Base-by-base conservation (phyloP, 805 yeast species). In the Myxozyma mucilagina region DNA sequence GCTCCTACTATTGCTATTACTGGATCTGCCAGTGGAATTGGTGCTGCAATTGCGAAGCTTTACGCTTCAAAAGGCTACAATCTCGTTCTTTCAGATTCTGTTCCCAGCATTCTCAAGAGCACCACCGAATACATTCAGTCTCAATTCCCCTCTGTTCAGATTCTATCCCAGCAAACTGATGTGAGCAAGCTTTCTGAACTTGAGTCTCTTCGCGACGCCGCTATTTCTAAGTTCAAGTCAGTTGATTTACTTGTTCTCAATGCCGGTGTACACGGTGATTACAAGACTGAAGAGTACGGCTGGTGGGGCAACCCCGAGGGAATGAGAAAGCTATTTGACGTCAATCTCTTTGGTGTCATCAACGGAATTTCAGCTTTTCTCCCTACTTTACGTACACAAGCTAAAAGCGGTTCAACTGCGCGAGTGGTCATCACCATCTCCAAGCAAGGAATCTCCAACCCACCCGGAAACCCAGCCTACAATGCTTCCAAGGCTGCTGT, bases 401-500 rank as follows among this genome's bases (percentile, higher is more conserved):
- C 57, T 10, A 51, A 43, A 41, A n/a, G 60, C 11, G 50, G 42
- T 24, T 24, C 56, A n/a, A 44, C 57, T 41, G 18, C 66, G 29
- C 62, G 61, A 32, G 52, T 69, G 34, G 59, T 69, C 48, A 44
- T 69, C 36, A 69, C 72, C 20, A 71, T 70, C 20, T 69, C 72
- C 35, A 69, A 69, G 63, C 72, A 69, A 61, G 72, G 72, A 8
- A 69, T 69, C 63, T 69, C 72, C 48, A 69, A 69, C 59, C 72
- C 72, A 66, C 84, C 85, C 7, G 85, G 85, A 42, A 85, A 85
- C 56, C 79, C 81, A 16, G 81, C 82, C 51, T 83, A 83, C 70
- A 82, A 84, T 72, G 79, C 86, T 18, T 78, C 85, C 47, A 82
- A 83, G 71, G 81, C 84, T n/a, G 83, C 84, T 8, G 78, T 82